Conservation (phyloP, 2,329 filamentous ascomycete species). For the Aspergillus ochraceus region DNA sequence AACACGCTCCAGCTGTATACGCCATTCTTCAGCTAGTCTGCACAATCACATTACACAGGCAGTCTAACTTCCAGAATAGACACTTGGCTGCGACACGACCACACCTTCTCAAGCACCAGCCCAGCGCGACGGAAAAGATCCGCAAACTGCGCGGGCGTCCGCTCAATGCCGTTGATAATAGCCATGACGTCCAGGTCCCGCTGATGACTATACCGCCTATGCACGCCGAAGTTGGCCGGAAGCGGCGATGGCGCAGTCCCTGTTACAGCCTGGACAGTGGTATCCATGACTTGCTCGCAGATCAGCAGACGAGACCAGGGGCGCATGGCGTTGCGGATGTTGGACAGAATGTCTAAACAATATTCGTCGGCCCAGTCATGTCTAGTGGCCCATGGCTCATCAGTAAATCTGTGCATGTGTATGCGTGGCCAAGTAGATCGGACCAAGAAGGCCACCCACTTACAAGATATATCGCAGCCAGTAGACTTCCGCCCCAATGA, state of each 20-base stretch:
- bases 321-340: conserved; percentile 3
- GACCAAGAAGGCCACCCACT: not conserved
- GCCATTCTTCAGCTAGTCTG: no score
- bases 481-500: conserved; percentile 8
- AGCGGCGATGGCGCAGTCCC: no score
- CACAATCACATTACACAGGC: no score
- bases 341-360: conserved; percentile 11
- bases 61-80: not conserved
- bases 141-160: conserved; percentile 5
- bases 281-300: conserved; percentile 16
- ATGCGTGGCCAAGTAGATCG: no score
- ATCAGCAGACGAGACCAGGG: conserved; percentile 4
- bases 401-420: not conserved
- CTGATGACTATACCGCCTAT: conserved; percentile 3
- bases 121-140: not conserved
- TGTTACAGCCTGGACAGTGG: not conserved
- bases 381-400: not conserved
- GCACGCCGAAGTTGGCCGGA: conserved; percentile 1
- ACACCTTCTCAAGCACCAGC: conserved; percentile 2
- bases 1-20: no score
- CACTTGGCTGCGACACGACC: conserved; percentile 4
- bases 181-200: conserved; percentile 7
- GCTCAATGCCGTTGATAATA: conserved; percentile 7
- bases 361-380: conserved; percentile 15
- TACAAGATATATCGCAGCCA: conserved; percentile 12